Evolutionary conservation across 2,329 filamentous ascomycete species (phyloP), one percentile per base, ranked within the genome.

Genomic region (Periconia sp.): DNA sequence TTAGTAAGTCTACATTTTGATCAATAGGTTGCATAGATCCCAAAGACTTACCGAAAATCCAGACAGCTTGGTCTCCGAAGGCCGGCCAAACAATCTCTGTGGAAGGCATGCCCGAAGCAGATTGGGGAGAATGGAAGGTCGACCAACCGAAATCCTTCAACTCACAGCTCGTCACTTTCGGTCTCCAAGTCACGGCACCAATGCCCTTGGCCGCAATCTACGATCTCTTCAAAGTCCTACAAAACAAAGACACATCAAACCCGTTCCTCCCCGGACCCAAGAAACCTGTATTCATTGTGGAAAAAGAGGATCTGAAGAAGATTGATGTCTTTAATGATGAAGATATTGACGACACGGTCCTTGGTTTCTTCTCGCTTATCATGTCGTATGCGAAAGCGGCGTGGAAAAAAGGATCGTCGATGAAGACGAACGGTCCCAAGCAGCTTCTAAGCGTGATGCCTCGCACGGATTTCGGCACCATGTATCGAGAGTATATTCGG

Each of bases 401-500:
- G n/a, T n/a, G n/a, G n/a, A n/a, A n/a, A n/a, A n/a, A n/a, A n/a
- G 49, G 9, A 15, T 20, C 6, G 6, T 14, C 35, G 41, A 35
- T 7, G 8, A 17, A 35, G 9, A 15, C 47, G 15, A 40, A 41
- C 23, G n/a, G 5, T 23, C 49, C 49, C 20, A 51, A 51, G 35
- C 49, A 51, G n/a, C n/a, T 11, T 17, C n/a, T 51, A 15, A 18
- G 6, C n/a, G 40, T 51, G 27, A 51, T 51, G 49, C 49, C 49
- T 3, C 13, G 42, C 41, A 51, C 49, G 5, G 15, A 18, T 33
- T 51, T 44, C 41, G 33, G 15, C 19, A 51, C 49, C 18, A 45
- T 51, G 49, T 51, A 45, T 30, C 72, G 74, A 20, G 65, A 82
- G 20, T 69, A 65, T 1, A 70, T 81, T 45, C 15, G 30, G 9